These are phyloP conservation scores for Dissoconium aciculare DNA, from an alignment of 2,329 filamentous ascomycete species.

Conservation along the genomic window DNA sequence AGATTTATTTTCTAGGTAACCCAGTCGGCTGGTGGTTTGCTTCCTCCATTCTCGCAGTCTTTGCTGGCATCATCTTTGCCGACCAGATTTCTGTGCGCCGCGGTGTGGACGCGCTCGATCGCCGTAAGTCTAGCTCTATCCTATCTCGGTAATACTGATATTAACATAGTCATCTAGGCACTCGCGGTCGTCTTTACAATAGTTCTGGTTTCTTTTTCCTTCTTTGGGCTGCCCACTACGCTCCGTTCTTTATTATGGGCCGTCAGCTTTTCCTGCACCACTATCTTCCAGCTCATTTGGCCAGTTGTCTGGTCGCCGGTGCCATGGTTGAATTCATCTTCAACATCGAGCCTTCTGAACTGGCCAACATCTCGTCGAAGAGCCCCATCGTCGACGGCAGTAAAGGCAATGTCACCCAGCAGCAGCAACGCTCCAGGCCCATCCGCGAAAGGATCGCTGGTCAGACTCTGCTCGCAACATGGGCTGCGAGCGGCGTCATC, in stretches of 20 bases:
- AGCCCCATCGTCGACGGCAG: constrained; percentile 25
- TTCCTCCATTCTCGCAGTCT: constrained; percentile 82
- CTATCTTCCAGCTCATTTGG: constrained; percentile 87
- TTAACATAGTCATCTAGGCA: constrained; percentile 41
- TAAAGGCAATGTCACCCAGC: constrained; percentile 23
- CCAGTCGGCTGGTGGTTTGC: constrained; percentile 95
- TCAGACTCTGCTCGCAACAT: constrained; percentile 62
- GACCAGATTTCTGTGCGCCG: constrained; percentile 88
- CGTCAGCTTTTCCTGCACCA: constrained; percentile 96
- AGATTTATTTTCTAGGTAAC: constrained; percentile 98
- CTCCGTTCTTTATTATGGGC: constrained; percentile 96
- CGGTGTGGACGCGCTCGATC: constrained; percentile 82
- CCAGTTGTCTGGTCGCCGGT: constrained; percentile 77
- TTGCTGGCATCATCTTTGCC: constrained; percentile 76
- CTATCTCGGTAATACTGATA: too few relatives aligned
- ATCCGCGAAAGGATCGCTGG: constrained; percentile 67
- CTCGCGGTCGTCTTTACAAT: constrained; percentile 89
- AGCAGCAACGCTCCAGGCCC: constrained; percentile 48
- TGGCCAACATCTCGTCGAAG: constrained; percentile 35
- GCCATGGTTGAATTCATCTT: constrained; percentile 92
- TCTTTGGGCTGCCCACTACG: constrained; percentile 92
- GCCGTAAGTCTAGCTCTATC: constrained; percentile 49
- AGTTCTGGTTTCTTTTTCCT: constrained; percentile 98
- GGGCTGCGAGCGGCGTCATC: constrained; percentile 63
- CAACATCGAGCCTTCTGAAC: constrained; percentile 60